Conservation (phyloP, 2,329 filamentous ascomycete species). For the Neopestalotiopsis sp. region DNA sequence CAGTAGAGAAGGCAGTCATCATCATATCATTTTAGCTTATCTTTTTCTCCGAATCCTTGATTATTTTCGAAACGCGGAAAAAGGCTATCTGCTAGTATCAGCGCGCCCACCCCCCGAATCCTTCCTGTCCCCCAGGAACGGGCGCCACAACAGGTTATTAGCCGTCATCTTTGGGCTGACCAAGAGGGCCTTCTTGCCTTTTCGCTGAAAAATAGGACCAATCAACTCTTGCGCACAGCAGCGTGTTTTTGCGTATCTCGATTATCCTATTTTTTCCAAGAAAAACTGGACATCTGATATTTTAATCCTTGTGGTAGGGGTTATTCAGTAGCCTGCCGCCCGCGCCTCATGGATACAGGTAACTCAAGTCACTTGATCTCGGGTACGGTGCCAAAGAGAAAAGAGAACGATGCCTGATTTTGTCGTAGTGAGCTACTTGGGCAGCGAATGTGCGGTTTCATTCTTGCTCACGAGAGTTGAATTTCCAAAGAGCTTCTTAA, state of each 20-base stretch:
- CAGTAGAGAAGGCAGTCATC: neutral
- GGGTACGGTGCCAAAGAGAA: too few species aligned
- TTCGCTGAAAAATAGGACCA: neutral
- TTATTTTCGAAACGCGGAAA: neutral
- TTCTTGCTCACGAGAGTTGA: neutral
- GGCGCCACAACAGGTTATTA: neutral
- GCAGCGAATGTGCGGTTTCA: neutral
- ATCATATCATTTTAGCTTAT: neutral
- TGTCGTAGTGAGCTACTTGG: neutral
- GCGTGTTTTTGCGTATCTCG: neutral
- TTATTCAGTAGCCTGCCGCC: neutral
- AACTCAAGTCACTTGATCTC: conserved; percentile 11
- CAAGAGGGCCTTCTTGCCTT: neutral
- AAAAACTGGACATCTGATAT: neutral
- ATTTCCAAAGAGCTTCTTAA: too few species aligned
- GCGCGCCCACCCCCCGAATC: too few species aligned
- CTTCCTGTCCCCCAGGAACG: neutral
- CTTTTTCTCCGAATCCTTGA: neutral
- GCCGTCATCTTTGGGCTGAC: neutral
- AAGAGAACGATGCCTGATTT: neutral
- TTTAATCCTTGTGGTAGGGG: neutral
- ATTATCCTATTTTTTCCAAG: neutral
- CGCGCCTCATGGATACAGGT: conserved; percentile 12
- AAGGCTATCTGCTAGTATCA: too few species aligned
- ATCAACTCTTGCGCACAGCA: neutral